Conservation (phyloP, 352 stramenopile genomes). For the Phytopythium boreale region DNA sequence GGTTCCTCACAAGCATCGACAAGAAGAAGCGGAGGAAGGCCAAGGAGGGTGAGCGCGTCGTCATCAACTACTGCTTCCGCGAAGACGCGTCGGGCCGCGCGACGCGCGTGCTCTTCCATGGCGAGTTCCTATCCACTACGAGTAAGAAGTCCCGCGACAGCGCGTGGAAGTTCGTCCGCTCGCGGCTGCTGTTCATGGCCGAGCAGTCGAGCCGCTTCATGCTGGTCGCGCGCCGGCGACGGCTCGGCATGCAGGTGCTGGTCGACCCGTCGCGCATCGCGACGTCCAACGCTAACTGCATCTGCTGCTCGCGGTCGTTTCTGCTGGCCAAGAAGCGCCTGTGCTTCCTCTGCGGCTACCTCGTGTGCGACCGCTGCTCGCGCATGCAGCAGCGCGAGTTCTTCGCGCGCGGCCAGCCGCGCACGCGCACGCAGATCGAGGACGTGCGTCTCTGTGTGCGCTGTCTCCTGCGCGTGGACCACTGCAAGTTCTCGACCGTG, state of each 20-base stretch:
- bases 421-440: constrained; percentile 23
- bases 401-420: constrained; percentile 20
- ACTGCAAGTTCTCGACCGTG: constrained; percentile 34
- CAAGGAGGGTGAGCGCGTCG: constrained; percentile 33
- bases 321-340: constrained; percentile 27
- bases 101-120: constrained; percentile 42
- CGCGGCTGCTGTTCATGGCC: constrained; percentile 20
- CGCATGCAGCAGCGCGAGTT: constrained; percentile 36
- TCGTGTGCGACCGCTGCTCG: constrained; percentile 50
- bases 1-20: constrained; percentile 15
- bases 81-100: constrained; percentile 25
- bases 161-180: constrained; percentile 11
- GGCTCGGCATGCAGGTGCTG: constrained; percentile 48
- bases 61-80: constrained; percentile 44
- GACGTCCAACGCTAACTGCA: constrained; percentile 28
- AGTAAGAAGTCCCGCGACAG: background rate
- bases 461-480: constrained; percentile 40
- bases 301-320: constrained; percentile 42
- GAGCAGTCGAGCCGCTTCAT: constrained; percentile 26
- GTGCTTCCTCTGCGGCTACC: constrained; percentile 47
- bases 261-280: constrained; percentile 26
- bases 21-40: constrained; percentile 6
- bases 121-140: constrained; percentile 24
- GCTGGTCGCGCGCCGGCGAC: constrained; percentile 34
- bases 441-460: constrained; percentile 41